These are phyloP conservation scores for Graphilbum fragrans DNA, from an alignment of 2,329 filamentous ascomycete species.

Conservation along the genomic window DNA sequence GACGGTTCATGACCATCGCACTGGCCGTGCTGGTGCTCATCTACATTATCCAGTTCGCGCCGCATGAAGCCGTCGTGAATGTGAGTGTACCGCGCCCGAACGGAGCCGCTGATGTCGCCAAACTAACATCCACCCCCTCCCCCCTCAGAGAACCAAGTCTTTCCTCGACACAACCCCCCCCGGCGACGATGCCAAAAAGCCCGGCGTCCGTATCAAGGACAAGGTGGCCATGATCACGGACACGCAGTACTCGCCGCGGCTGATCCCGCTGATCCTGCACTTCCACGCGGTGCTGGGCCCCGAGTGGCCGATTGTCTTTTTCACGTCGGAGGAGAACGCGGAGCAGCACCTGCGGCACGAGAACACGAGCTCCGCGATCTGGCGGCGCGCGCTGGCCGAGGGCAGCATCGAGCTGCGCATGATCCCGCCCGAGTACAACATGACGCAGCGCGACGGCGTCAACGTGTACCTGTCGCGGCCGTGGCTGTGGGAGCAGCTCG, in stretches of 20 bases:
- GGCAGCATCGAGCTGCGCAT: conserved; percentile 23
- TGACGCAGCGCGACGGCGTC: conserved; percentile 22
- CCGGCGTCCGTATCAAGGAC: conserved; percentile 6
- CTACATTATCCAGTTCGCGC: conserved; percentile 9
- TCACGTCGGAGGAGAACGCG: conserved; percentile 21
- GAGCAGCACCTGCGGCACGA: neutral
- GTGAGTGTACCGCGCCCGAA: neutral
- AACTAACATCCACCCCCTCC: neutral
- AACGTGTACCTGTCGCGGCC: conserved; percentile 21
- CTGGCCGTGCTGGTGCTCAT: conserved; percentile 7
- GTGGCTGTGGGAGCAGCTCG: conserved; percentile 25
- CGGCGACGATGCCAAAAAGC: neutral
- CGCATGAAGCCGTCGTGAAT: conserved; percentile 4
- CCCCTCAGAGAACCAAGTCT: conserved; percentile 5
- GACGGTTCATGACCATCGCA: conserved; percentile 7
- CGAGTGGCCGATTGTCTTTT: conserved; percentile 30
- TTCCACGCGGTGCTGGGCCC: conserved; percentile 24
- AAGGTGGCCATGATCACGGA: conserved; percentile 16
- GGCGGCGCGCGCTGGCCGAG: conserved; percentile 21
- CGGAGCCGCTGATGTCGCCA: neutral
- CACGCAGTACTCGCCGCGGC: conserved; percentile 32
- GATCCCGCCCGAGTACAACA: conserved; percentile 21
- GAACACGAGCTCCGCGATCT: conserved; percentile 16
- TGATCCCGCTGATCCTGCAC: conserved; percentile 19
- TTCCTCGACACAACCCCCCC: neutral